A percentile compares a stretch with the other conserved stretches of the same genome.
Conservation (phyloP, 257 asterid species). For the Solanum habrochaites region DNA sequence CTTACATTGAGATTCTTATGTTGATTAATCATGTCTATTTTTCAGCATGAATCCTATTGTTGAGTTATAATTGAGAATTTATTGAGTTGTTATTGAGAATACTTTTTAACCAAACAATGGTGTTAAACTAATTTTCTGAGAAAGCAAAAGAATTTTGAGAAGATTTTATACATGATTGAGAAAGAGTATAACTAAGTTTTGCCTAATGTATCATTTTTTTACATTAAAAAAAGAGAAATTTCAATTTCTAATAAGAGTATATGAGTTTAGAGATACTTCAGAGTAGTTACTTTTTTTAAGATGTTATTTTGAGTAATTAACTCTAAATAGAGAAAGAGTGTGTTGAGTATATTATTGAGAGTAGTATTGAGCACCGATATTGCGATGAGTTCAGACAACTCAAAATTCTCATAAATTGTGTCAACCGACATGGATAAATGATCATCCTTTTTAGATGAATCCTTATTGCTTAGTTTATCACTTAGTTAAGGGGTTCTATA, state of each 20-base stretch:
- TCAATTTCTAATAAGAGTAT: neutral
- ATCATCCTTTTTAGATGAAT: neutral
- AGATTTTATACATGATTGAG: neutral
- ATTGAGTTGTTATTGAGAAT: neutral
- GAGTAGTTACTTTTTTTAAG: neutral
- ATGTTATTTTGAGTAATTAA: neutral
- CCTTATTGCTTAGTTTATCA: neutral
- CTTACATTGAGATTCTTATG: too few relatives aligned
- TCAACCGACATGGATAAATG: neutral
- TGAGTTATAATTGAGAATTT: neutral
- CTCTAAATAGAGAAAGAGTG: neutral
- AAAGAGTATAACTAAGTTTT: neutral
- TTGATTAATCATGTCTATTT: too few relatives aligned
- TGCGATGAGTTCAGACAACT: neutral
- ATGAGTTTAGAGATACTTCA: neutral
- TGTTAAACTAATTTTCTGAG: neutral
- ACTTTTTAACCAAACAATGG: neutral
- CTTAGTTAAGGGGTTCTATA: neutral
- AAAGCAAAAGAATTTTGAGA: neutral
- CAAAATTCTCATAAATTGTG: neutral
- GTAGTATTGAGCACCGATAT: neutral
- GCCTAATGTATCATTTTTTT: neutral
- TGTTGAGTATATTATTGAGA: neutral
- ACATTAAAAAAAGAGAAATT: too few relatives aligned
- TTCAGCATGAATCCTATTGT: too few relatives aligned